phyloP scores from a whole-genome alignment of 2,329 filamentous ascomycete species.

The Cladosporium austrohemisphaericum region DNA sequence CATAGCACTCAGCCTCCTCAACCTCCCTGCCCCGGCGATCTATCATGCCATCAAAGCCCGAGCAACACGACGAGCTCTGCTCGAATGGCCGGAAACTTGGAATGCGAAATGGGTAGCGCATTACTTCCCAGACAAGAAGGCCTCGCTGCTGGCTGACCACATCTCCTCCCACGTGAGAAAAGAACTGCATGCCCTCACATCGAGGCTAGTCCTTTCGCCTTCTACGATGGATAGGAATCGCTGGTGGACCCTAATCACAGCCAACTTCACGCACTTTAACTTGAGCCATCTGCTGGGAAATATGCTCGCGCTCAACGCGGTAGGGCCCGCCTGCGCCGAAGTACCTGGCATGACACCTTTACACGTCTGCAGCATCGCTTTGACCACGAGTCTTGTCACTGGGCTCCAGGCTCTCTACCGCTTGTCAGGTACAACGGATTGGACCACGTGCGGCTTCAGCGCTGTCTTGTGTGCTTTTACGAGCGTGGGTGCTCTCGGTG shows the following conservation, averaged over 20 bases:
- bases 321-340: conserved; percentile 5
- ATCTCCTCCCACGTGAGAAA: conserved; percentile 1
- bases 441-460: conserved; percentile 12
- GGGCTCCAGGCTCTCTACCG: conserved; percentile 3
- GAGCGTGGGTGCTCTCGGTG: conserved; percentile 7
- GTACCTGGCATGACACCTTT: conserved; percentile 15
- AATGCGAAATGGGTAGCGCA: conserved; percentile 13
- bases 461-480: conserved; percentile 6
- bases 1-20: conserved; percentile 9
- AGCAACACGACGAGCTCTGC: conserved; percentile 3
- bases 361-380: conserved; percentile 14
- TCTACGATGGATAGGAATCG: conserved; percentile 30
- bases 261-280: conserved; percentile 17
- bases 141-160: conserved; percentile 11
- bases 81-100: conserved; percentile 7
- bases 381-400: conserved; percentile 11
- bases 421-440: not conserved
- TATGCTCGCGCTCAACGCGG: conserved; percentile 8
- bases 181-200: not conserved
- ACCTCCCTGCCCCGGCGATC: conserved; percentile 8
- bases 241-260: conserved; percentile 17
- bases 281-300: conserved; percentile 9
- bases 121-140: conserved; percentile 7
- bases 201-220: conserved; percentile 1
- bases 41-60: conserved; percentile 3